Evolutionary conservation across 2,329 filamentous ascomycete species (phyloP), one percentile per base, ranked within the genome.

Genomic region (Helicocarpus griseus): DNA sequence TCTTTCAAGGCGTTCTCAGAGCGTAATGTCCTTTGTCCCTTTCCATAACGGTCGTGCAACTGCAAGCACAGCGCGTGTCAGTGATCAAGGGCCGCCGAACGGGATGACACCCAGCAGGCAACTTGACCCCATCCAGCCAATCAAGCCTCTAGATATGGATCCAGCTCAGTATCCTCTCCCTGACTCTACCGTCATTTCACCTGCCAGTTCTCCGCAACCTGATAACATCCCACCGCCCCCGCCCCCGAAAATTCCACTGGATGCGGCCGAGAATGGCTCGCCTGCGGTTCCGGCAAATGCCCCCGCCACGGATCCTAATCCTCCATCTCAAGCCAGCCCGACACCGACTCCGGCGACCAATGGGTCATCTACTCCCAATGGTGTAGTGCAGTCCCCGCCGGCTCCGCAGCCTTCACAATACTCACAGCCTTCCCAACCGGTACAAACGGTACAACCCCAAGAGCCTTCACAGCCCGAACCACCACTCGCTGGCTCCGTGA

Each of bases 401-500:
- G n/a, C n/a, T n/a, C n/a, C n/a, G n/a, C n/a, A n/a, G n/a, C n/a
- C n/a, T n/a, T n/a, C n/a, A n/a, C n/a, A n/a, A n/a, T n/a, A n/a
- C n/a, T n/a, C n/a, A n/a, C n/a, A n/a, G n/a, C n/a, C n/a, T n/a
- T n/a, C n/a, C n/a, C n/a, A n/a, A n/a, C n/a, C n/a, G n/a, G n/a
- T n/a, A n/a, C n/a, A n/a, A n/a, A n/a, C n/a, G n/a, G n/a, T n/a
- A n/a, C n/a, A n/a, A n/a, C n/a, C n/a, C n/a, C n/a, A n/a, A n/a
- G n/a, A n/a, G n/a, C n/a, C n/a, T n/a, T n/a, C n/a, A n/a, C n/a
- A n/a, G n/a, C n/a, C n/a, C n/a, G n/a, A n/a, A 39, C 22, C 21
- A 5, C 19, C 35, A n/a, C 13, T 14, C 3, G 6, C 8, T 3
- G 53, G 58, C 4, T 53, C 61, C 2, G 50, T 57, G 2, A 53